Evolutionary conservation across 805 yeast species (phyloP), one percentile per base, ranked within the genome.

Genomic region (Starmerella kuoi): DNA sequence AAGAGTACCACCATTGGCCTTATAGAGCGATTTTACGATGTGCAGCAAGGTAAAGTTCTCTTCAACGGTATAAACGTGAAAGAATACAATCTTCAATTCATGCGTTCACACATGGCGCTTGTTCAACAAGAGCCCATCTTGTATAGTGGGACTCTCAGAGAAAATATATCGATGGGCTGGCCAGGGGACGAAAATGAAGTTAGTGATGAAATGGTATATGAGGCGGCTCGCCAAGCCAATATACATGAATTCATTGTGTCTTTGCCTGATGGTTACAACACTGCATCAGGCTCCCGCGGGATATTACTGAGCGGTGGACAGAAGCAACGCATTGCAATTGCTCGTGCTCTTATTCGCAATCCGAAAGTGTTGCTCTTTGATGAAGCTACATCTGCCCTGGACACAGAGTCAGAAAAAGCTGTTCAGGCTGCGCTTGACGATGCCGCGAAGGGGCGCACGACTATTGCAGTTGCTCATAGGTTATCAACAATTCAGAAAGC

Each of bases 391-490:
- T 73, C 79, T 3, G 80, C 81, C 1, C 60, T 75, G 28, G 81
- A 76, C 54, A 67, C 69, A 55, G 79, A 75, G 55, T 81, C 94
- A 0, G 94, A 84, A 59, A 67, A 77, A 31, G 74, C 74, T 54
- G 83, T 84, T 43, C 94, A 85, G 60, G 54, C 63, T 6, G 84
- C 94, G 3, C 76, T 79, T 44, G 72, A 69, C 21, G 66, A 61
- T 15, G 88, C 83, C 47, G 82, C 85, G 48, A 52, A 64, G 34
- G 69, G 78, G 31, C 78, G 94, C 55, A 83, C 94, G 4, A 78
- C 85, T 30, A 65, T 84, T 51, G 84, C 93, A 51, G 81, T 84
- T 60, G 94, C 94, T 5, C 94, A 84, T 62, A 67, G 94, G 50
- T 67, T 84, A 62, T 73, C 75, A 45, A 78, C 87, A 0, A 79